Evolutionary conservation across 1,284 basidiomycete genomes (phyloP), one percentile per base, ranked within the genome.

Genomic region (Mycena sp.): DNA sequence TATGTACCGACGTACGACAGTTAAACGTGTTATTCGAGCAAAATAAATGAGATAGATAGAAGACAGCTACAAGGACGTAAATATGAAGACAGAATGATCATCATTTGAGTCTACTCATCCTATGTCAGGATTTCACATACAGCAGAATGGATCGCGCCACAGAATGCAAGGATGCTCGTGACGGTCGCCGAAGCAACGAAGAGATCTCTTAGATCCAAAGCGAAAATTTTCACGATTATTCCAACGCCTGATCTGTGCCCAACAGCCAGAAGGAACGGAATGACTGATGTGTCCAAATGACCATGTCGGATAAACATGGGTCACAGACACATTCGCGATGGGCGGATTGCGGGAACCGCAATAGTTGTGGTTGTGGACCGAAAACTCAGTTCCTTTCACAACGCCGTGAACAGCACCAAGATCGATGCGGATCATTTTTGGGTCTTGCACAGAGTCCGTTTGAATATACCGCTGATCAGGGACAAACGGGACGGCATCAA

Each of bases 381-480:
- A 83, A 63, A 90, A 82, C 65, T 87, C 84, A 6, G 83, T 86
- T 51, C 87, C 88, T 61, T 83, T 80, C 17, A 82, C 80, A 23
- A 90, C 76, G 0, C 88, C 87, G 62, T 89, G 86, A 4, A 86
- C 81, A 1, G 82, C 80, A 4, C 88, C 89, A 37, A 84, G 81
- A 43, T 83, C 82, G 45, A 90, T 74, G 61, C 81, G 79, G 37
- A 84, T 67, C 43, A 78, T 74, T 12, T 79, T 76, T 17, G 73
- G 75, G 51, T 77, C 77, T 44, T 80, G 76, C 9, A 77, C 70
- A 44, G 77, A 73, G 37, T 83, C 81, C 2, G 81, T 74, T 51
- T 87, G 76, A 65, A 83, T 84, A 43, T 76, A 78, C 28, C 73
- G 72, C 14, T 64, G n/a, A 68, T 88, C 84, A 29, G 79, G 73